These are phyloP conservation scores for Starmerella floricola DNA, from an alignment of 805 yeast genomes.

Conservation along the genomic window DNA sequence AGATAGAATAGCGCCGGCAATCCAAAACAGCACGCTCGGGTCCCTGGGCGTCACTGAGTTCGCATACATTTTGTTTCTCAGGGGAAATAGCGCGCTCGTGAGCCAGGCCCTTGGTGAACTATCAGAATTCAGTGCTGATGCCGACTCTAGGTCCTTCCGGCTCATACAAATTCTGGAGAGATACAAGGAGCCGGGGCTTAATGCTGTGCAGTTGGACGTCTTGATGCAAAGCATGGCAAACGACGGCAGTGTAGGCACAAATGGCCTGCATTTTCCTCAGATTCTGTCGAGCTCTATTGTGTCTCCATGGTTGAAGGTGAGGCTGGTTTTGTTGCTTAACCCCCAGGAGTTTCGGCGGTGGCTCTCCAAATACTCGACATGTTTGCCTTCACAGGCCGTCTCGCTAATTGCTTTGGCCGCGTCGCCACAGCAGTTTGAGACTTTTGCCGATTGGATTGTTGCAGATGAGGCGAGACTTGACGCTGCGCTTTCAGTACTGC, in stretches of 20 bases:
- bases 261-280: constrained; percentile 18
- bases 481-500: neutral
- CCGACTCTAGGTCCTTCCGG: too few species aligned
- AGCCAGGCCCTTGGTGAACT: constrained; percentile 16
- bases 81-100: constrained; percentile 18
- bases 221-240: too few species aligned
- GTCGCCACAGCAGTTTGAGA: neutral
- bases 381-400: neutral
- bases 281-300: constrained; percentile 5
- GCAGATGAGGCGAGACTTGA: neutral
- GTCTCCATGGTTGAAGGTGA: constrained; percentile 15
- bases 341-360: constrained; percentile 2
- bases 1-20: constrained; percentile 12
- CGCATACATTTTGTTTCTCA: constrained; percentile 9
- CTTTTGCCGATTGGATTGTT: neutral
- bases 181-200: too few species aligned
- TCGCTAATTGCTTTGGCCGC: neutral
- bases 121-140: too few species aligned
- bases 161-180: too few species aligned
- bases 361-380: constrained; percentile 7
- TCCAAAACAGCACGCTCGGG: constrained; percentile 8
- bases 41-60: constrained; percentile 16
- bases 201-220: too few species aligned
- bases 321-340: constrained; percentile 10
- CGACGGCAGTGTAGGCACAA: too few species aligned